Base-by-base conservation (phyloP, 2,329 filamentous ascomycete genomes). In the Stromatinia cepivora region DNA sequence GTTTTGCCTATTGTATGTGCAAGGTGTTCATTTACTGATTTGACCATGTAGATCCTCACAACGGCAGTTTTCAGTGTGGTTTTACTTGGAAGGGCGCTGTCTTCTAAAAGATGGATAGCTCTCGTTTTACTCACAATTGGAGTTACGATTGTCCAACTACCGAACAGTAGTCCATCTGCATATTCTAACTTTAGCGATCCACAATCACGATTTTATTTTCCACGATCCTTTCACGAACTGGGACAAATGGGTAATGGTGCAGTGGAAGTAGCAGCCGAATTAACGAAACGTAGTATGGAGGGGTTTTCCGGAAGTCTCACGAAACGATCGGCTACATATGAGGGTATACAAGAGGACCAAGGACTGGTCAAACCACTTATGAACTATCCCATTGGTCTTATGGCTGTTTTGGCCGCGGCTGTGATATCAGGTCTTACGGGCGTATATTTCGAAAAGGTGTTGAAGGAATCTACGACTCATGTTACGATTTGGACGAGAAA, bases 401-500 rank as follows among this genome's bases (percentile, higher is more conserved):
- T 89, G 4, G 90, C 94, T 0, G 94, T 95, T 0, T 81, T 97
- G 53, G 82, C 91, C 15, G 91, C 93, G 17, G 94, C 93, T 65
- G 83, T 89, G 13, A 86, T 95, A 10, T 97, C 94, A 1, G 93
- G 93, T 3, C 82, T 97, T 62, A 94, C 93, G 0, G 92, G 93
- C 0, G 92, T 94, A 1, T 93, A 92, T 76, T 94, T 94, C 73
- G 92, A 98, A 79, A 97, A 96, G 81, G 89, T 97, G 4, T 84
- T 98, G 68, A 97, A 96, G 79, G 91, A 97, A 73, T 91, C 91
- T n/a, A 85, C 87, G 0, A 85, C 86, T 2, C 86, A 88, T 61
- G 90, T 90, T 8, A 94, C 92, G 0, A 85, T 98, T 20, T 99
- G 95, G 95, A 90, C 95, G 56, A 90, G 95, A 71, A 99, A 98